phyloP scores from a whole-genome alignment of 176 grass and related monocot species.

The Aegilops longissima region DNA sequence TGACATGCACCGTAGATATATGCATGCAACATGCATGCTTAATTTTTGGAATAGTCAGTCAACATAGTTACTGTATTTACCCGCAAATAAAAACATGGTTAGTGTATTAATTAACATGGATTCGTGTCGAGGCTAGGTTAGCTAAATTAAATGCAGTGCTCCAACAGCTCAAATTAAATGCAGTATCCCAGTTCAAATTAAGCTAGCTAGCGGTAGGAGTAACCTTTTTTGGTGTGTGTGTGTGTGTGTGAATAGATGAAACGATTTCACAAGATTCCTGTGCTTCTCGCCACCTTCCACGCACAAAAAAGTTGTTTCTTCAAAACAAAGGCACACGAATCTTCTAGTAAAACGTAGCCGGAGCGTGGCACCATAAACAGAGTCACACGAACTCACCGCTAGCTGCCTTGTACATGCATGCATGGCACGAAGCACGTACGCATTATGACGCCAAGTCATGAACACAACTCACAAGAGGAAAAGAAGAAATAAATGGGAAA shows the following conservation, averaged over 20 bases:
- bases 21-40: no score
- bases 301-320: neutral
- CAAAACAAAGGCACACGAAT: neutral
- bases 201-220: neutral
- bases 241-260: neutral
- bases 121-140: no score
- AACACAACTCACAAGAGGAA: neutral
- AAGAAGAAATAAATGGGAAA: no score
- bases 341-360: neutral
- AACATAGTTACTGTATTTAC: no score
- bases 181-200: neutral
- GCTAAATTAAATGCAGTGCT: neutral
- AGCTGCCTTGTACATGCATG: neutral
- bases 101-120: no score
- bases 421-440: neutral
- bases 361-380: constrained; percentile 55
- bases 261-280: constrained; percentile 36
- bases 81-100: no score
- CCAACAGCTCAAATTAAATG: neutral
- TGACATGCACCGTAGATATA: neutral
- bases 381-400: constrained; percentile 32
- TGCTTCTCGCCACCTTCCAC: neutral
- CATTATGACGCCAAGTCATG: neutral
- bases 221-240: neutral
- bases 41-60: no score